Evolutionary conservation across 352 stramenopile species (phyloP), one percentile per base, ranked within the genome.

Genomic region (Pythium graminicola): DNA sequence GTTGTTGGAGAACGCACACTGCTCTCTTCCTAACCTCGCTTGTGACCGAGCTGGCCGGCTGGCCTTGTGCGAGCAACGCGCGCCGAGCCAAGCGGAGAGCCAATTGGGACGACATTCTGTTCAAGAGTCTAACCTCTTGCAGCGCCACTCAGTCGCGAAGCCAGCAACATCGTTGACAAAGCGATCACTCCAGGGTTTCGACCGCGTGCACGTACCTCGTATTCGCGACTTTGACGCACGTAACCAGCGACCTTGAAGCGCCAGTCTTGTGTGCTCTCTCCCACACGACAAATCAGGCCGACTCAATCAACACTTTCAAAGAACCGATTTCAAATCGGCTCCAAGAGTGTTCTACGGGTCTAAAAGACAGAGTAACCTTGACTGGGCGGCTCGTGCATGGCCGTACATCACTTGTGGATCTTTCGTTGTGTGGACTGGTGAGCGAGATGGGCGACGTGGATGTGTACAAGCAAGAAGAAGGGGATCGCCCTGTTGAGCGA

Each of bases 381-480:
- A n/a, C n/a, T n/a, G n/a, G n/a, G n/a, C n/a, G n/a, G n/a, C n/a
- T n/a, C n/a, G n/a, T 39, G 32, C 32, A 39, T 39, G 32, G 32
- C 5, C n/a, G n/a, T n/a, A n/a, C n/a, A n/a, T n/a, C n/a, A n/a
- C n/a, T n/a, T n/a, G n/a, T n/a, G n/a, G n/a, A n/a, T n/a, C n/a
- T 38, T 38, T 43, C 36, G 36, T 23, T 7, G 17, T 11, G 36
- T 43, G 20, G 9, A 20, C n/a, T 43, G 36, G n/a, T 10, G 17
- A 17, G 7, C 9, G 31, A 16, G 20, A 60, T 89, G 78, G 70
- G 83, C 44, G 75, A 89, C 28, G 67, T 54, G 48, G 78, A 85
- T 57, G 64, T 85, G 55, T 89, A 86, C 69, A 78, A 79, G 63
- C 60, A 73, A 10, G 78, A 89, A 31, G 82, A 87, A 46, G 74